Evolutionary conservation across 176 grass and related monocot species (phyloP).

Genomic region (Phyllostachys edulis): DNA sequence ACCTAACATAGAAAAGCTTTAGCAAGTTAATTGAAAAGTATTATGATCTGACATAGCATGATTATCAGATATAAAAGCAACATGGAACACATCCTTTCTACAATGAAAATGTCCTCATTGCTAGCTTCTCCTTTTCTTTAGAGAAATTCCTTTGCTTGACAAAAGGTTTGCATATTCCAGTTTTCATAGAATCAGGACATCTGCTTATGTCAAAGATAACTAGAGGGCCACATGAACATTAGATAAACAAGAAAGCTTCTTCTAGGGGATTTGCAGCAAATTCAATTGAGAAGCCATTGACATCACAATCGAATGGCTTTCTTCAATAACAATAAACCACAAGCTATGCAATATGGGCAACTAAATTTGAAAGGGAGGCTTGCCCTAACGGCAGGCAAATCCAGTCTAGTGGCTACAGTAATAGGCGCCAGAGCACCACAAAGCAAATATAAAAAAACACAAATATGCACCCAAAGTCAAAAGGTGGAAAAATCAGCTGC

Average conservation of each 20-base stretch:
- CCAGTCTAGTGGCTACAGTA: background rate
- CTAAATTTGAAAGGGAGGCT: slow-evolving; percentile 26
- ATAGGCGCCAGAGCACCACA: background rate
- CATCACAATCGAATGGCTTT: background rate
- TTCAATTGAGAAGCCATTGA: background rate
- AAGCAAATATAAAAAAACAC: slow-evolving; percentile 17
- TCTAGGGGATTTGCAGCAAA: slow-evolving; percentile 1
- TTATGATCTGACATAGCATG: background rate
- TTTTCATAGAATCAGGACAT: background rate
- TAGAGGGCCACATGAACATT: background rate
- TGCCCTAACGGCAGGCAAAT: background rate
- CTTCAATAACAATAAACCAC: slow-evolving; percentile 1
- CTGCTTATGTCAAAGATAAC: background rate
- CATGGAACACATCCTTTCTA: background rate
- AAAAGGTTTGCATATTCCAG: background rate
- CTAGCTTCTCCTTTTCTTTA: slow-evolving; percentile 1
- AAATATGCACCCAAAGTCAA: slow-evolving; percentile 21
- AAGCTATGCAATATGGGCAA: background rate
- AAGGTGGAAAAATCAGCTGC: slow-evolving; percentile 21
- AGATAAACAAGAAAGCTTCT: background rate
- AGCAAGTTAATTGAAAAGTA: slow-evolving; percentile 26
- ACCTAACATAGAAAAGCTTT: slow-evolving; percentile 36
- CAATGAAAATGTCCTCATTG: background rate
- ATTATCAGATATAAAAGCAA: slow-evolving; percentile 13
- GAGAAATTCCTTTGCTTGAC: background rate